Percentiles rank a stretch among this genome's conserved stretches.
Conservation (phyloP, 2,329 filamentous ascomycete genomes). For the Annulohypoxylon truncatum region DNA sequence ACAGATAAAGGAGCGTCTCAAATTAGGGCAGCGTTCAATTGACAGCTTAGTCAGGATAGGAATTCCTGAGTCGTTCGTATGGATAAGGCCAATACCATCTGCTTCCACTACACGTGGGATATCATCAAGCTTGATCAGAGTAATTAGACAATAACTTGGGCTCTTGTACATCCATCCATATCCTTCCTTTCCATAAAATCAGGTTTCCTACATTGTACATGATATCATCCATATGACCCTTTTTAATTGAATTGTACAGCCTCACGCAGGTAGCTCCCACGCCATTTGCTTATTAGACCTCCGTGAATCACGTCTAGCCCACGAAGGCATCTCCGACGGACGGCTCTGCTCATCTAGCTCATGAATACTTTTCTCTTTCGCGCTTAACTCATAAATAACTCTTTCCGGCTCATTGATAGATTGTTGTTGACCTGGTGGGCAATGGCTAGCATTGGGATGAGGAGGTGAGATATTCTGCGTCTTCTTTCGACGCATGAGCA, state of each 20-base stretch:
- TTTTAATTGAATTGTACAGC: neutral
- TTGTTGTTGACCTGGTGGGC: neutral
- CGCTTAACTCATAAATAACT: neutral
- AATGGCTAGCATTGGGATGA: neutral
- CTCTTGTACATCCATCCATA: neutral
- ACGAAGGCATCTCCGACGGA: constrained; percentile 19
- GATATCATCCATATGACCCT: neutral
- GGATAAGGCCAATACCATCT: neutral
- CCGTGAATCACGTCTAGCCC: constrained; percentile 1
- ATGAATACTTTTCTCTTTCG: neutral
- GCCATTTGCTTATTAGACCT: constrained; percentile 4
- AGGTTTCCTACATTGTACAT: neutral
- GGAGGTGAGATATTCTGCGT: neutral
- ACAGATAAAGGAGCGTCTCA: neutral
- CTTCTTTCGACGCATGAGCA: constrained; percentile 17
- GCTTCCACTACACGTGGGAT: neutral
- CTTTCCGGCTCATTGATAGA: neutral
- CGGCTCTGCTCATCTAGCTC: constrained; percentile 18
- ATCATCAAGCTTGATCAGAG: neutral
- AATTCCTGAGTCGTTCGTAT: neutral
- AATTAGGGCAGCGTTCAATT: neutral
- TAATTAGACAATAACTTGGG: neutral
- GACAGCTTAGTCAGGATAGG: no score
- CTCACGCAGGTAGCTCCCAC: constrained; percentile 26
- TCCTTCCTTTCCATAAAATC: neutral